These are phyloP conservation scores for Alternaria triticina DNA, from an alignment of 2,329 filamentous ascomycete genomes.

Conservation along the genomic window DNA sequence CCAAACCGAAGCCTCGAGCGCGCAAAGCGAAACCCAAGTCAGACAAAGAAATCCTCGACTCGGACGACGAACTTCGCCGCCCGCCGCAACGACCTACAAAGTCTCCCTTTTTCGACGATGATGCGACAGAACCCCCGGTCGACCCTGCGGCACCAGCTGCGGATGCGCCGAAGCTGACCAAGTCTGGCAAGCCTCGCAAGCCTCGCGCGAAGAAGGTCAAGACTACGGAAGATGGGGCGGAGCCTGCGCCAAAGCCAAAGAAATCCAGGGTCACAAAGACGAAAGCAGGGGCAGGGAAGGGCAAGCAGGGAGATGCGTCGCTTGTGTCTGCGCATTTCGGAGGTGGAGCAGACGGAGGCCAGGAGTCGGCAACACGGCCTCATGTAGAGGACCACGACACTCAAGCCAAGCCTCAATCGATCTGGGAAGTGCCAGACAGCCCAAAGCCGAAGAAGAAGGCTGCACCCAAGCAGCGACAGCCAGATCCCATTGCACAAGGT, in stretches of 20 bases:
- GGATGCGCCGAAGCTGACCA: conserved; percentile 22
- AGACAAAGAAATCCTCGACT: conserved; percentile 23
- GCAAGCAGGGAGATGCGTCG: conserved; percentile 19
- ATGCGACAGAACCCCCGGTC: conserved; percentile 5
- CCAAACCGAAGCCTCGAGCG: conserved; percentile 32
- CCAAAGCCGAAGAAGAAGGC: conserved; percentile 19
- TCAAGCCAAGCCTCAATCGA: conserved; percentile 14
- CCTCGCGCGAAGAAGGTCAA: conserved; percentile 39
- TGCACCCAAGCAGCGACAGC: conserved; percentile 19
- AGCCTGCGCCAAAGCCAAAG: conserved; percentile 30
- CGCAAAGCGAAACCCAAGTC: conserved; percentile 37
- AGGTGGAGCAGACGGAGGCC: conserved; percentile 1
- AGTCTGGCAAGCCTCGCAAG: conserved; percentile 37
- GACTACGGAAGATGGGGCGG: conserved; percentile 6
- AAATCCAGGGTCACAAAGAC: conserved; percentile 34
- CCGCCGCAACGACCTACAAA: conserved; percentile 18
- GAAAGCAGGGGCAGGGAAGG: conserved; percentile 19
- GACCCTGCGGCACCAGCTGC: conserved; percentile 8
- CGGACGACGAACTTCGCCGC: conserved; percentile 18
- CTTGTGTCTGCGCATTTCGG: conserved; percentile 32
- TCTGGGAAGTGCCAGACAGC: conserved; percentile 36
- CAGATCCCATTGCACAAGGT: conserved; percentile 9
- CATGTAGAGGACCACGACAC: background rate
- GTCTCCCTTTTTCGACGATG: conserved; percentile 28
- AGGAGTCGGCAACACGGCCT: background rate